phyloP scores from a whole-genome alignment of 2,329 filamentous ascomycete genomes.

The Colletotrichum magnum region DNA sequence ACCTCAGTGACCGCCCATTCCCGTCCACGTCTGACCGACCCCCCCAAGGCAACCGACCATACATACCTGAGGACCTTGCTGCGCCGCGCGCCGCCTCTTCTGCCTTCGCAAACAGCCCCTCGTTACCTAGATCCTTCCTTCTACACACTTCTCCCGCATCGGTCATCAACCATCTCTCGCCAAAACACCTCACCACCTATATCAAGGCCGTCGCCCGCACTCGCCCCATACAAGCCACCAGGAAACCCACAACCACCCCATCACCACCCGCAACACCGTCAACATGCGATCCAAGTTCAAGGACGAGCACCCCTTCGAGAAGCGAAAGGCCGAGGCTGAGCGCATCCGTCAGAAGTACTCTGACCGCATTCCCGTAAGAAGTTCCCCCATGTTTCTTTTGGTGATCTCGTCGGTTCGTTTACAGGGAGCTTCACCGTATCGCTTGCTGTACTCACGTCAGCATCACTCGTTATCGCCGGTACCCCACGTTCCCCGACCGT shows the following conservation, averaged over 20 bases:
- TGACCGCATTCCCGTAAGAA: slow-evolving; percentile 95
- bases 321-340: slow-evolving; percentile 99
- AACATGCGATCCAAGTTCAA: slow-evolving; percentile 99
- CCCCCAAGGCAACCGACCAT: slow-evolving; percentile 39
- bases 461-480: slow-evolving; percentile 32
- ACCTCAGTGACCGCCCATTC: slow-evolving; percentile 42
- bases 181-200: slow-evolving; percentile 37
- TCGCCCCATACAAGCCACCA: slow-evolving; percentile 20
- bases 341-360: slow-evolving; percentile 99
- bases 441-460: slow-evolving; percentile 21
- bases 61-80: slow-evolving; percentile 25
- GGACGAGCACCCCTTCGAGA: slow-evolving; percentile 99
- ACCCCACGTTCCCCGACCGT: slow-evolving; percentile 36
- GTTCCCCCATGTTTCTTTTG: slow-evolving; percentile 13
- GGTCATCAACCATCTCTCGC: slow-evolving; percentile 34
- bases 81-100: slow-evolving; percentile 23
- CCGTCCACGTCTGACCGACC: slow-evolving; percentile 38
- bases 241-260: slow-evolving; percentile 40
- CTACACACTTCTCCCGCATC: slow-evolving; percentile 40
- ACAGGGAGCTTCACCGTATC: not conserved
- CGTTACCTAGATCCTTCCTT: slow-evolving; percentile 39
- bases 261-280: slow-evolving; percentile 54
- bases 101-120: slow-evolving; percentile 41
- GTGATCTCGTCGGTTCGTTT: not conserved
- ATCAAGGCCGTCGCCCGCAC: slow-evolving; percentile 32